Evolutionary conservation across 2,329 filamentous ascomycete species (phyloP).

Genomic region (Penicillium corylophilum): DNA sequence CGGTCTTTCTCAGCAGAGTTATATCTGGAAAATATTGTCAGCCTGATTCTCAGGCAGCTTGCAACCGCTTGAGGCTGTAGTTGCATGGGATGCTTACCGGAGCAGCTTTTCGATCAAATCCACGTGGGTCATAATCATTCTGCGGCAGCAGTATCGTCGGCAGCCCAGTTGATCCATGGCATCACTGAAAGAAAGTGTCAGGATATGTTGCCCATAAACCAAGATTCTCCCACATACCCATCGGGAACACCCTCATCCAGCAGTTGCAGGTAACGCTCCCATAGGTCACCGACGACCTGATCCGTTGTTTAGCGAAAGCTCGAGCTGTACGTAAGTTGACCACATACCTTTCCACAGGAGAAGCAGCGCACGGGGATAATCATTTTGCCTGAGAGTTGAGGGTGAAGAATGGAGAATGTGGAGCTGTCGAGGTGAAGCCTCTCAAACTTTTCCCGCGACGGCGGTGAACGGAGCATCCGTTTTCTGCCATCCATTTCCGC

Average conservation of each 20-base stretch:
- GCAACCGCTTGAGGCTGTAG: background rate
- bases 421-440: background rate
- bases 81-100: conserved; percentile 59
- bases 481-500: conserved; percentile 21
- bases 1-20: conserved; percentile 34
- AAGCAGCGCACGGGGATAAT: conserved; percentile 99
- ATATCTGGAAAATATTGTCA: conserved; percentile 21
- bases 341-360: conserved; percentile 90
- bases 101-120: conserved; percentile 98
- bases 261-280: conserved; percentile 90
- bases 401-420: background rate
- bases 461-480: conserved; percentile 4
- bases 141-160: conserved; percentile 95
- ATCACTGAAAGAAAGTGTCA: conserved; percentile 58
- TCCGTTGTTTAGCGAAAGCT: conserved; percentile 13
- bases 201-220: background rate
- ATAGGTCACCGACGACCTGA: conserved; percentile 93
- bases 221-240: conserved; percentile 57
- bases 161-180: conserved; percentile 94
- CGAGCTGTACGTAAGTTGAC: background rate
- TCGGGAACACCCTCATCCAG: conserved; percentile 75
- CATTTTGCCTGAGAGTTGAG: conserved; percentile 56
- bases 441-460: conserved; percentile 18
- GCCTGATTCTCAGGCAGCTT: background rate
- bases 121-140: conserved; percentile 99